Evolutionary conservation across 163 green algal genomes (phyloP).

Genomic region (Scenedesmus sp.): DNA sequence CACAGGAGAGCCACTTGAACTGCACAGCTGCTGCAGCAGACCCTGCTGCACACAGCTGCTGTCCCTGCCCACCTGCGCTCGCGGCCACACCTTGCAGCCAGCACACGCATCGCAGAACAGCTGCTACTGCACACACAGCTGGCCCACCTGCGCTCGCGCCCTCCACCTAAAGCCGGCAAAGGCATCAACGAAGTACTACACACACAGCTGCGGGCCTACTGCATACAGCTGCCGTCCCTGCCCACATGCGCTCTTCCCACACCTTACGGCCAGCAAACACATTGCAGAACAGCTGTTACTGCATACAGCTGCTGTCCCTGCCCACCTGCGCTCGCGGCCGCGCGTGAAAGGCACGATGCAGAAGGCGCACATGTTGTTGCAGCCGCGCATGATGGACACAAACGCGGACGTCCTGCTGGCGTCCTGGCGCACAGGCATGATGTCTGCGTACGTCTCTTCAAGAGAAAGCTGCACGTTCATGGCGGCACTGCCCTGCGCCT

Average conservation of each 20-base stretch:
- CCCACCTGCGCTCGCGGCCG: conserved; percentile 78
- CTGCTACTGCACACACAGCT: background rate
- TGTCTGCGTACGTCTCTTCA: conserved; percentile 95
- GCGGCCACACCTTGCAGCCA: too few relatives aligned
- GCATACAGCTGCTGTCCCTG: background rate
- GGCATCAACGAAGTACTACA: too few relatives aligned
- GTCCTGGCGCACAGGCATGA: conserved; percentile 76
- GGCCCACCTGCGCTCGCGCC: conserved; percentile 76
- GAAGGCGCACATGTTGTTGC: conserved; percentile 93
- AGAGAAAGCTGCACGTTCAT: conserved; percentile 92
- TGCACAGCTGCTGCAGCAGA: too few relatives aligned
- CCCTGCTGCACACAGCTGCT: too few relatives aligned
- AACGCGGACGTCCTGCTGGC: conserved; percentile 68
- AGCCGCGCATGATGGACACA: conserved; percentile 89
- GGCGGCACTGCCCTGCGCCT: conserved; percentile 44
- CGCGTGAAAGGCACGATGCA: conserved; percentile 65
- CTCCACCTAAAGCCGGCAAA: conserved; percentile 23
- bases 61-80: too few relatives aligned
- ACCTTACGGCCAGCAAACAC: too few relatives aligned
- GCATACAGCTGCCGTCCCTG: too few relatives aligned
- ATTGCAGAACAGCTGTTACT: background rate
- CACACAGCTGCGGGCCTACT: too few relatives aligned
- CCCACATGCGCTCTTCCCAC: too few relatives aligned
- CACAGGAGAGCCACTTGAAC: too few relatives aligned
- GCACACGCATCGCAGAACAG: background rate